Base-by-base conservation (phyloP, 176 grass and related monocot species). In the Musa beccarii region DNA sequence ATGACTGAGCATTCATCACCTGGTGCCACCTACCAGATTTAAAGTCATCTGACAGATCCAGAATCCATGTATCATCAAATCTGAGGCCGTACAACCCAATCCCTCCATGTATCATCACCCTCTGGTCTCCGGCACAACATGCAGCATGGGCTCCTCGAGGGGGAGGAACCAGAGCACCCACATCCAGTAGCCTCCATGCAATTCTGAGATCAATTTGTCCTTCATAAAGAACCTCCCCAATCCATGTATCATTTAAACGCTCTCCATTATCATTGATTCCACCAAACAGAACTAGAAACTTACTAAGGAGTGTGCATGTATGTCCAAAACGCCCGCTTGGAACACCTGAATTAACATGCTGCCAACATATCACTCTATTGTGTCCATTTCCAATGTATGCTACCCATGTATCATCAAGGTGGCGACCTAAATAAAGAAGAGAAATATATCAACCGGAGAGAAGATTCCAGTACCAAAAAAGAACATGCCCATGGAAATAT, bases 371-470 rank as follows among this genome's bases (percentile, higher is more conserved):
- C 69, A 81, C 49, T 69, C 68, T 73, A 52, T 78, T 68, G 10
- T 51, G 77, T 82, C 86, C 85, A 85, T 79, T 91, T 90, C 94
- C 94, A 80, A 87, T 75, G 79, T 98, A 89, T 52, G 90, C 85
- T 67, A 85, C 84, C 95, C 95, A 94, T 55, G 89, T 98, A 78
- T 98, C 95, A 84, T 93, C 90, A 55, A 98, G 86, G 85, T 98
- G 95, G 72, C 83, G 88, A 77, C 95, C 95, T 98, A 86, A 92
- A 81, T 84, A 83, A 83, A 80, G 43, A 85, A 59, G 76, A 52
- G 53, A 76, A 53, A 82, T 84, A 76, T 82, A 70, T 24, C 51
- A 54, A 54, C 19, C 2, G 24, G 10, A 17, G 73, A 19, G 13
- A 22, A 25, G 3, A 54, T 21, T 57, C 11, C 21, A 72, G 12